Conservation (phyloP, 139 green algal species). For the Nannochloris sp. region DNA sequence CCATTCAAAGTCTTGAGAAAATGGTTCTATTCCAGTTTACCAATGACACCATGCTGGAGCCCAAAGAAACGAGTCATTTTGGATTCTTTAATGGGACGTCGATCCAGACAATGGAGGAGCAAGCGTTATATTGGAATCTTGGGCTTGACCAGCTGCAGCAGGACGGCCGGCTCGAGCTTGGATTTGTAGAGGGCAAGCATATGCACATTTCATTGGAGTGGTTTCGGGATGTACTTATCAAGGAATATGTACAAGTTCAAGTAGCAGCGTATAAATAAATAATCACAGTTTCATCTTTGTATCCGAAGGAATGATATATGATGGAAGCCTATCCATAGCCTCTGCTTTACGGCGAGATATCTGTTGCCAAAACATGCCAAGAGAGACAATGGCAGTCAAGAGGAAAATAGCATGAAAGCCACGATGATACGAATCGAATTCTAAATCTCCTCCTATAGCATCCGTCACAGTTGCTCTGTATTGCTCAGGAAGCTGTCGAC, state of each 20-base stretch:
- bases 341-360: slow-evolving; percentile 10
- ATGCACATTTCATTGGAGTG: slow-evolving; percentile 75
- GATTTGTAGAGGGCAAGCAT: slow-evolving; percentile 40
- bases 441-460: slow-evolving; percentile 64
- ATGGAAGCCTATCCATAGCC: slow-evolving; percentile 8
- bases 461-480: slow-evolving; percentile 51
- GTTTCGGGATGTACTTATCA: slow-evolving; percentile 54
- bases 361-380: slow-evolving; percentile 35
- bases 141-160: slow-evolving; percentile 62
- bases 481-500: slow-evolving; percentile 58
- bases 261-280: neutral
- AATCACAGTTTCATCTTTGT: neutral
- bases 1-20: slow-evolving; percentile 56
- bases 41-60: slow-evolving; percentile 71
- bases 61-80: slow-evolving; percentile 66
- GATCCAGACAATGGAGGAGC: slow-evolving; percentile 38
- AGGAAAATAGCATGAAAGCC: slow-evolving; percentile 32
- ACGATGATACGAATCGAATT: slow-evolving; percentile 77
- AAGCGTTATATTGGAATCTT: slow-evolving; percentile 42
- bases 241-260: slow-evolving; percentile 17
- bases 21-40: slow-evolving; percentile 74
- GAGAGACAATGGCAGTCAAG: slow-evolving; percentile 8
- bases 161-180: slow-evolving; percentile 33
- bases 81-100: slow-evolving; percentile 54
- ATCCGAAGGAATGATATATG: neutral